Evolutionary conservation across 345 rosid genomes (phyloP).

Genomic region (Murraya paniculata): DNA sequence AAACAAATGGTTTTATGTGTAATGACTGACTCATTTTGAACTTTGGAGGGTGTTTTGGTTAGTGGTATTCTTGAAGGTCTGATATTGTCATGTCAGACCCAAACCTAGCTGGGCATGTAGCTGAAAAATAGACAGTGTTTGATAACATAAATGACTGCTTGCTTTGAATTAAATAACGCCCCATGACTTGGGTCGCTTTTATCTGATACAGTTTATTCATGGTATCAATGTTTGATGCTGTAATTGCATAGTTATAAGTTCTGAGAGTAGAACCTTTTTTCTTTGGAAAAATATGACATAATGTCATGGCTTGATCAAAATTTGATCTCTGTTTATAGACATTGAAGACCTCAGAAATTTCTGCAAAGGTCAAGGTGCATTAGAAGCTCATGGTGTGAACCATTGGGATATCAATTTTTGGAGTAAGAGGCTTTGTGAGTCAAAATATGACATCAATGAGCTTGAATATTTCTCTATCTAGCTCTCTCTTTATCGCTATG

Average conservation of each 20-base stretch:
- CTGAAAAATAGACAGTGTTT: not conserved
- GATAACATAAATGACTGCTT: not conserved
- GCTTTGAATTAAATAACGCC: not conserved
- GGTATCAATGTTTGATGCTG: not conserved
- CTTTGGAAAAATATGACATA: not conserved
- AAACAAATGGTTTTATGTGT: not conserved
- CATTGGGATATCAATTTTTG: slow-evolving; percentile 90
- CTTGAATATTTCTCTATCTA: slow-evolving; percentile 27
- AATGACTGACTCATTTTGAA: not conserved
- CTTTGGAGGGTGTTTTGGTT: not conserved
- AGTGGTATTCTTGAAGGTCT: not conserved
- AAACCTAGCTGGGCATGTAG: not conserved
- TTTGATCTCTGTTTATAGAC: slow-evolving; percentile 38
- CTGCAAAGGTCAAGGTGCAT: slow-evolving; percentile 68
- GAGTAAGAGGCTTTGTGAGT: slow-evolving; percentile 95
- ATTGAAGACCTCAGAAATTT: slow-evolving; percentile 72
- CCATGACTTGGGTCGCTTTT: not conserved
- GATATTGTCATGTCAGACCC: not conserved
- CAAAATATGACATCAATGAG: slow-evolving; percentile 87
- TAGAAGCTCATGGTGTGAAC: slow-evolving; percentile 61
- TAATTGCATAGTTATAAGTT: not conserved
- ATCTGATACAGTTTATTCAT: not conserved
- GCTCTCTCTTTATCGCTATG: slow-evolving; percentile 2
- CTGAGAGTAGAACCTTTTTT: not conserved
- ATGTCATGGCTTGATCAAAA: not conserved